Evolutionary conservation across 1,139 yeast species (phyloP), one percentile per base, ranked within the genome.

Genomic region (Nakaseomyces sp.): DNA sequence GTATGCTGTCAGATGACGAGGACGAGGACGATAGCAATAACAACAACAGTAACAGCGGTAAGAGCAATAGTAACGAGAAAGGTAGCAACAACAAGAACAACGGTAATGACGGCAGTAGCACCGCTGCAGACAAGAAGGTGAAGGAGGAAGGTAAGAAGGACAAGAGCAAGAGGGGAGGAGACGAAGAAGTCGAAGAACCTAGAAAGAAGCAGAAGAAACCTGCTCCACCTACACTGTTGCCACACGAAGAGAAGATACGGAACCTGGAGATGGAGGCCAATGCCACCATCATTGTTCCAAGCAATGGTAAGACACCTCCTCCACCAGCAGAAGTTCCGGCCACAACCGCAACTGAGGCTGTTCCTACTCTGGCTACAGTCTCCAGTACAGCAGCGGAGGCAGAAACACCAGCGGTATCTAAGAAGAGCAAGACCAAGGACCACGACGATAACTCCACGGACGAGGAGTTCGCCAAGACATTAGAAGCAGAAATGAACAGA

Each of bases 401-500:
- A n/a, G n/a, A n/a, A n/a, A n/a, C n/a, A n/a, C n/a, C n/a, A n/a
- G n/a, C n/a, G n/a, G n/a, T n/a, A n/a, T n/a, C n/a, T n/a, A n/a
- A n/a, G 8, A 33, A 18, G 37, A 13, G 29, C 25, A 20, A 16
- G 20, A 8, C 13, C 41, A 13, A 17, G 32, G 46, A 38, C 17
- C 47, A 47, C 10, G 45, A 47, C 31, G 54, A 50, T 16, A 50
- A 55, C 42, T 55, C 60, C 28, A 58, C 62, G 41, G 64, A 58
- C 40, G 63, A 57, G 31, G 63, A 58, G 20, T 58, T 58, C 40
- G 63, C 60, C 10, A 54, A 57, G 43, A 57, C 57, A 37, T 48
- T 60, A 28, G 63, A 60, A 41, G 60, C 60, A 10, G 64, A 58
- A 37, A 57, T 58, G 58, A 53, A 54, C 42, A 54, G 52, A 37